Base-by-base conservation (phyloP, 345 rosid genomes). In the Erysimum cheiranthoides region DNA sequence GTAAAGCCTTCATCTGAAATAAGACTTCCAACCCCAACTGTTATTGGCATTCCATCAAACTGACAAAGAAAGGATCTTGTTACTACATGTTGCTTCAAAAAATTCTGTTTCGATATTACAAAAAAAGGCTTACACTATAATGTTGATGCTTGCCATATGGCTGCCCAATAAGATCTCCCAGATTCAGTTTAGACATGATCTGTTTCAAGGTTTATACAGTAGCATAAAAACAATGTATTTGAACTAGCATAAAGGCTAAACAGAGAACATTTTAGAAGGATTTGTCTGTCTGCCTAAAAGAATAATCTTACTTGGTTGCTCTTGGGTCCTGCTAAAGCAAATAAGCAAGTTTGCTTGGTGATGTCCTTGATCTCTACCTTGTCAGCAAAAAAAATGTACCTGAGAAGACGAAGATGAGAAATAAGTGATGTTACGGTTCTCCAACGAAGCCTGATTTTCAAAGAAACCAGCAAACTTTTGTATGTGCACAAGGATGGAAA, bases 311-410 rank as follows among this genome's bases (percentile, higher is more conserved):
- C 98, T 76, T 86, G 78, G 58, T 75, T 65, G 79, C 93, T 87
- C 78, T 81, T 75, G 10, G 98, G 92, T 73, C 98, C 98, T 58
- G 84, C 79, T 70, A 93, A 68, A 70, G 76, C 76, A 34, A 89
- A 88, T 35, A 93, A 86, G 82, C 85, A 81, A 75, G 98, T 91
- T 82, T 88, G 85, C 81, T 89, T 87, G 76, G 92, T 87, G 58
- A 91, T 87, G 70, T 93, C 96, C 77, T 85, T 86, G 76, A 93
- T 84, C 80, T 87, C 93, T 32, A 93, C 92, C 79, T 89, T 87
- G 79, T 93, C 98, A 70, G 96, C 82, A 14, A 91, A 88, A 76
- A 91, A 93, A n/a, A 91, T 82, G 72, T 91, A 89, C 90, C 98
- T 91, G 72, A 34, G 57, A 78, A 30, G 49, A 68, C 3, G 21